These are phyloP conservation scores for Luzula sylvatica DNA, from an alignment of 176 grass and related monocot genomes.

Conservation along the genomic window DNA sequence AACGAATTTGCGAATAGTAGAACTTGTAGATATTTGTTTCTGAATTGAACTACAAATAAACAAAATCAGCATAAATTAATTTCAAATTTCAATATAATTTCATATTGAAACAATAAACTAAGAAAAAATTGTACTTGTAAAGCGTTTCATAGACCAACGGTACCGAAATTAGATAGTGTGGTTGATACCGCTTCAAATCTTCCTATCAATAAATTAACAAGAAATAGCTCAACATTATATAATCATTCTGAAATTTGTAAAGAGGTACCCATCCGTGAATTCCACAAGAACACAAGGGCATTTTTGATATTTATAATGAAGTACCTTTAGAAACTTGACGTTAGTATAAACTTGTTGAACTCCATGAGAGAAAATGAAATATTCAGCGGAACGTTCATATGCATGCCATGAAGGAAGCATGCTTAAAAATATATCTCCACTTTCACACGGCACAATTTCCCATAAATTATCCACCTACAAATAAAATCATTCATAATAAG, in stretches of 20 bases:
- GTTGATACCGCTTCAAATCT: conserved; percentile 87
- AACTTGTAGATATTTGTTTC: conserved; percentile 67
- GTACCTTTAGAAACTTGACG: conserved; percentile 75
- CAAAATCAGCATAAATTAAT: conserved; percentile 12
- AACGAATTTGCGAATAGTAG: conserved; percentile 44
- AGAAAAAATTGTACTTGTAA: conserved; percentile 68
- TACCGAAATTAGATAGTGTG: conserved; percentile 74
- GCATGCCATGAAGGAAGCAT: conserved; percentile 98
- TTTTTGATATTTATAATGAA: conserved; percentile 14
- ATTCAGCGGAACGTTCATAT: conserved; percentile 76
- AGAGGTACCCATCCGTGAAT: too few relatives aligned
- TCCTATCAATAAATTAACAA: conserved; percentile 67
- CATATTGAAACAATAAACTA: conserved; percentile 5
- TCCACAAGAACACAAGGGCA: too few relatives aligned
- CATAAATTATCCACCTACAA: conserved; percentile 79
- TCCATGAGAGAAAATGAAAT: conserved; percentile 81
- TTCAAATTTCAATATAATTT: not conserved
- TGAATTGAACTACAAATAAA: conserved; percentile 77
- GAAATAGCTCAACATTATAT: conserved; percentile 19
- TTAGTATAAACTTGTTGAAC: conserved; percentile 92
- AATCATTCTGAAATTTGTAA: too few relatives aligned
- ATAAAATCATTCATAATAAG: conserved; percentile 1
- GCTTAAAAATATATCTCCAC: conserved; percentile 85
- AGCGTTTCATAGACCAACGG: conserved; percentile 93
- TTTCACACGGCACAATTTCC: conserved; percentile 64